Conservation (phyloP, 805 yeast species). For the Candida oleophila region DNA sequence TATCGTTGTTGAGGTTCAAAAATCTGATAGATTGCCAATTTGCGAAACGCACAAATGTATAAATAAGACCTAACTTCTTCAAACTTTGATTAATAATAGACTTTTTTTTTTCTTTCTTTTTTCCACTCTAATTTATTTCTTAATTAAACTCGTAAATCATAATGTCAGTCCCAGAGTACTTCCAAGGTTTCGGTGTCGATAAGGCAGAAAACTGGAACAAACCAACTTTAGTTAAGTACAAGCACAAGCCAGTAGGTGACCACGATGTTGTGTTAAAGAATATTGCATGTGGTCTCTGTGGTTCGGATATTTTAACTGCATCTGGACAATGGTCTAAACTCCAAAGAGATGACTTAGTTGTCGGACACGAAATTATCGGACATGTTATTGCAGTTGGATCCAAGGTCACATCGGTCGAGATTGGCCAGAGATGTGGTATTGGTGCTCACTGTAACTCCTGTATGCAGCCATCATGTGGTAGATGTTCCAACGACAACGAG, state of each 20-base stretch:
- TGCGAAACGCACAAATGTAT: too few relatives aligned
- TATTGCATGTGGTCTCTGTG: constrained; percentile 48
- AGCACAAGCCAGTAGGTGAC: constrained; percentile 45
- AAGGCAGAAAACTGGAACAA: constrained; percentile 53
- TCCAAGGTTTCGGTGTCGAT: constrained; percentile 59
- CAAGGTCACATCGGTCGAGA: constrained; percentile 48
- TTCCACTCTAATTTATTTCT: background rate
- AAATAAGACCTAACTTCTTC: too few relatives aligned
- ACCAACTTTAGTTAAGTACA: constrained; percentile 50
- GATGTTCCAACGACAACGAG: constrained; percentile 38
- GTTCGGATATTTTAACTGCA: constrained; percentile 52
- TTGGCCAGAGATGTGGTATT: constrained; percentile 78
- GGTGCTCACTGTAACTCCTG: constrained; percentile 73
- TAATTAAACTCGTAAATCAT: background rate
- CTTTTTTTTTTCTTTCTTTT: too few relatives aligned
- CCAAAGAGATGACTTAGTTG: constrained; percentile 38
- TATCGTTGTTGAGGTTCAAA: too few relatives aligned
- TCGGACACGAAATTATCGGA: constrained; percentile 73
- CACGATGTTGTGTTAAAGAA: constrained; percentile 15
- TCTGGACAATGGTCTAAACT: constrained; percentile 47
- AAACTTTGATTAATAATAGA: too few relatives aligned
- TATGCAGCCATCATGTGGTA: constrained; percentile 45
- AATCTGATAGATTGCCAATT: too few relatives aligned
- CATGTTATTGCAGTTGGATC: constrained; percentile 57
- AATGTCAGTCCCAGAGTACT: constrained; percentile 44